phyloP scores from a whole-genome alignment of 2,329 filamentous ascomycete species.

The Paecilomyces formosus region DNA sequence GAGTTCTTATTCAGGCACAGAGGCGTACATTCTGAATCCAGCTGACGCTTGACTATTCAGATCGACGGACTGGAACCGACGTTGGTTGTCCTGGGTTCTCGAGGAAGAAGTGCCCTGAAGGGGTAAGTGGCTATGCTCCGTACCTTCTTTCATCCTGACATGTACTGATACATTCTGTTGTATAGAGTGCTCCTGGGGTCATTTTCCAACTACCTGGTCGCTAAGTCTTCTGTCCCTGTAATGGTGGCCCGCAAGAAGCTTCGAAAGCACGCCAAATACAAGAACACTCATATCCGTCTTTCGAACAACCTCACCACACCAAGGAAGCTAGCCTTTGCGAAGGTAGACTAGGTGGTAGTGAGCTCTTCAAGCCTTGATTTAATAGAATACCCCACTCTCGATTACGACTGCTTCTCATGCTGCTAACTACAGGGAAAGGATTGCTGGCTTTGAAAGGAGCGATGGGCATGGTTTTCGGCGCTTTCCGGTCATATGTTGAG shows the following conservation, averaged over 20 bases:
- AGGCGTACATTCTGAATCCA: neutral
- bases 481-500: neutral
- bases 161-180: neutral
- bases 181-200: slow-evolving; percentile 82
- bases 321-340: slow-evolving; percentile 61
- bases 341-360: slow-evolving; percentile 54
- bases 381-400: slow-evolving; percentile 1
- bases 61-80: slow-evolving; percentile 91
- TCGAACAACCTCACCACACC: slow-evolving; percentile 76
- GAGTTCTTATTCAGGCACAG: slow-evolving; percentile 23
- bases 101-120: slow-evolving; percentile 85
- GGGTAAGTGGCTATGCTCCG: slow-evolving; percentile 52
- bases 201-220: slow-evolving; percentile 95
- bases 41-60: slow-evolving; percentile 22
- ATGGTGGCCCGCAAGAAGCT: slow-evolving; percentile 95
- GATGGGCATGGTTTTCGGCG: neutral
- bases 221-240: slow-evolving; percentile 91
- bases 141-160: neutral
- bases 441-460: neutral
- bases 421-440: neutral
- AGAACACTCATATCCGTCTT: slow-evolving; percentile 61
- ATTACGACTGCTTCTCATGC: neutral
- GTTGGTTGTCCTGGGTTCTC: slow-evolving; percentile 83
- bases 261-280: slow-evolving; percentile 77
- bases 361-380: neutral